A percentile compares a stretch with the other conserved stretches of the same genome.
These are phyloP conservation scores for Retiboletus flavoniger DNA, from an alignment of 1,284 basidiomycete species.

Conservation along the genomic window DNA sequence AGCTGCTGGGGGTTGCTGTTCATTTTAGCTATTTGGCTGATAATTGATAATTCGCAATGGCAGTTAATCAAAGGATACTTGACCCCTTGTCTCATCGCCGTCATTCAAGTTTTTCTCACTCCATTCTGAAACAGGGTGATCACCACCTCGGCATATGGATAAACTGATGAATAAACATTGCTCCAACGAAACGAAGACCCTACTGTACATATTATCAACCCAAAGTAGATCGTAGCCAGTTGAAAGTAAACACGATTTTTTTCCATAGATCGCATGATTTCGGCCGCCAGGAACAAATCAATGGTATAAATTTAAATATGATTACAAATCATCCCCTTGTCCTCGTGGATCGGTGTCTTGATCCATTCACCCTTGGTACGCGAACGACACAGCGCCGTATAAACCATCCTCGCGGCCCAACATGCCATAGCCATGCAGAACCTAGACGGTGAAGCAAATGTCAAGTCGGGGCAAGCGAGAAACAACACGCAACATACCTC, in stretches of 20 bases:
- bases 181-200: not conserved
- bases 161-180: slow-evolving; percentile 6
- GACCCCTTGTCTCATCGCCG: not conserved
- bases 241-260: not conserved
- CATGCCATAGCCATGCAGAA: slow-evolving; percentile 86
- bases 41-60: not conserved
- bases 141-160: not conserved
- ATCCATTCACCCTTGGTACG: slow-evolving; percentile 72
- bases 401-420: slow-evolving; percentile 89
- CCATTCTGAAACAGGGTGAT: not conserved
- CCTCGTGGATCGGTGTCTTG: not conserved
- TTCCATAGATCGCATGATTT: not conserved
- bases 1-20: no score
- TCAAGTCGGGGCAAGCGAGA: slow-evolving; percentile 7
- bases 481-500: slow-evolving; percentile 59
- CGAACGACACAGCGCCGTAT: slow-evolving; percentile 91
- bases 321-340: not conserved
- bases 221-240: not conserved
- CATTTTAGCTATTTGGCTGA: not conserved
- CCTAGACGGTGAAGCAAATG: slow-evolving; percentile 38
- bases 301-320: not conserved
- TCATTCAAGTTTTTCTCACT: not conserved
- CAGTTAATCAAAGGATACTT: not conserved
- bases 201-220: slow-evolving; percentile 2
- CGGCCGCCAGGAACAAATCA: not conserved